Conservation (phyloP, 306 rosid genomes). For the Vicia faba region DNA sequence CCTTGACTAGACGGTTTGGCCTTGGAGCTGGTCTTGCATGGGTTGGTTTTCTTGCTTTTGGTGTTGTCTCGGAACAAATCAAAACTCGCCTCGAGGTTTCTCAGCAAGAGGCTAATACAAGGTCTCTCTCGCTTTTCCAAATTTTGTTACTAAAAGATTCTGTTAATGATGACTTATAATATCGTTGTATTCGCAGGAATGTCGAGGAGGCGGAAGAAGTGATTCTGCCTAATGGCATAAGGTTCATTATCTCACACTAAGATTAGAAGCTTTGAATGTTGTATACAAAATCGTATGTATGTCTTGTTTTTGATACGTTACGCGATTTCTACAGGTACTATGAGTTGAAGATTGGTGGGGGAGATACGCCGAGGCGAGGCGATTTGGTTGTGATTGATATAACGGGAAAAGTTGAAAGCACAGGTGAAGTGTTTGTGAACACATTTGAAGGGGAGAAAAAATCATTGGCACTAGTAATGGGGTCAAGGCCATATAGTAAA, state of each 20-base stretch:
- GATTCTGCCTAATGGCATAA: constrained; percentile 79
- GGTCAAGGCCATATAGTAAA: constrained; percentile 89
- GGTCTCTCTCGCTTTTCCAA: constrained; percentile 42
- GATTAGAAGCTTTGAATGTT: background rate
- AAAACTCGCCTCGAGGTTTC: constrained; percentile 94
- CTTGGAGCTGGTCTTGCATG: constrained; percentile 97
- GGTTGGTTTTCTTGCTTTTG: constrained; percentile 82
- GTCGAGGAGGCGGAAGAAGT: constrained; percentile 77
- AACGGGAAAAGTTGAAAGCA: constrained; percentile 56
- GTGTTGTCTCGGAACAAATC: constrained; percentile 89
- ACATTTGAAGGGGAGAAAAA: constrained; percentile 71
- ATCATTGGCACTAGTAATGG: constrained; percentile 82
- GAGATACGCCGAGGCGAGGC: constrained; percentile 65
- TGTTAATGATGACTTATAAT: constrained; percentile 25
- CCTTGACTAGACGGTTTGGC: constrained; percentile 82
- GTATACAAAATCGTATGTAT: background rate
- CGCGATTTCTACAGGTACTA: constrained; percentile 44
- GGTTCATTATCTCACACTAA: constrained; percentile 47
- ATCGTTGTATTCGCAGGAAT: constrained; percentile 39
- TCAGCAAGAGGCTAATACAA: constrained; percentile 78
- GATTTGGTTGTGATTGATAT: constrained; percentile 85
- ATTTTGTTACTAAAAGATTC: background rate
- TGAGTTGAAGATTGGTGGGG: constrained; percentile 76
- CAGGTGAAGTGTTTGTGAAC: constrained; percentile 73
- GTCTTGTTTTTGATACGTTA: background rate